Evolutionary conservation across 2,329 filamentous ascomycete species (phyloP).

Genomic region (Bisporella sp.): DNA sequence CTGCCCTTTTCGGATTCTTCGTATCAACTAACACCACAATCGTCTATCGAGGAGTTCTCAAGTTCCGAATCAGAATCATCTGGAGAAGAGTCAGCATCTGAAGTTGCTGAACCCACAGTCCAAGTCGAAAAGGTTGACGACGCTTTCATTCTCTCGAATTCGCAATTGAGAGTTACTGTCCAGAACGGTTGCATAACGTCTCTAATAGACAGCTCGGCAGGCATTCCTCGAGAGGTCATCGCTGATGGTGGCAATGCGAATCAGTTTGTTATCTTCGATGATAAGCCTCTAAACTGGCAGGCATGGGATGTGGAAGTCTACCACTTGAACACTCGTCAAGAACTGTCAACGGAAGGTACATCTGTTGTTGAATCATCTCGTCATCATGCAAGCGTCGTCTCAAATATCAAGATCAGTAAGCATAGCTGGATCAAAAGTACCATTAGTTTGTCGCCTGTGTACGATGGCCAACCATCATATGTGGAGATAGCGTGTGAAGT

Average conservation of each 20-base stretch:
- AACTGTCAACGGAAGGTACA: conserved; percentile 44
- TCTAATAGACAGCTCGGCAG: conserved; percentile 48
- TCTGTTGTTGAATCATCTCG: conserved; percentile 43
- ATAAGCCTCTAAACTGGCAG: conserved; percentile 66
- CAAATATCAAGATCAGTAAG: conserved; percentile 56
- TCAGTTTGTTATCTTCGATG: conserved; percentile 60
- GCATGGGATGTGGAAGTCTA: conserved; percentile 67
- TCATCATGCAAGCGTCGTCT: conserved; percentile 50
- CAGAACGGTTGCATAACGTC: conserved; percentile 54
- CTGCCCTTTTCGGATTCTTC: not conserved
- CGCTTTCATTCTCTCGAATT: conserved; percentile 39
- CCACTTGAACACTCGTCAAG: conserved; percentile 55
- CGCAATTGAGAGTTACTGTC: conserved; percentile 45
- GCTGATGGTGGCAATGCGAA: conserved; percentile 46
- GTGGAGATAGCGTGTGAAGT: conserved; percentile 56
- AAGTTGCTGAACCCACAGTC: conserved; percentile 32
- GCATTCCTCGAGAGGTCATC: conserved; percentile 45
- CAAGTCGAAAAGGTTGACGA: conserved; percentile 20
- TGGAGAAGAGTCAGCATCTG: conserved; percentile 17
- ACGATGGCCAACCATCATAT: conserved; percentile 38
- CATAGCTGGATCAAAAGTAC: conserved; percentile 59
- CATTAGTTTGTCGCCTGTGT: conserved; percentile 47
- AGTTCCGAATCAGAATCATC: conserved; percentile 20
- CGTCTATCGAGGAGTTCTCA: not conserved
- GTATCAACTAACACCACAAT: not conserved